phyloP scores from a whole-genome alignment of 2,329 filamentous ascomycete genomes.

The Samsoniella hepiali region DNA sequence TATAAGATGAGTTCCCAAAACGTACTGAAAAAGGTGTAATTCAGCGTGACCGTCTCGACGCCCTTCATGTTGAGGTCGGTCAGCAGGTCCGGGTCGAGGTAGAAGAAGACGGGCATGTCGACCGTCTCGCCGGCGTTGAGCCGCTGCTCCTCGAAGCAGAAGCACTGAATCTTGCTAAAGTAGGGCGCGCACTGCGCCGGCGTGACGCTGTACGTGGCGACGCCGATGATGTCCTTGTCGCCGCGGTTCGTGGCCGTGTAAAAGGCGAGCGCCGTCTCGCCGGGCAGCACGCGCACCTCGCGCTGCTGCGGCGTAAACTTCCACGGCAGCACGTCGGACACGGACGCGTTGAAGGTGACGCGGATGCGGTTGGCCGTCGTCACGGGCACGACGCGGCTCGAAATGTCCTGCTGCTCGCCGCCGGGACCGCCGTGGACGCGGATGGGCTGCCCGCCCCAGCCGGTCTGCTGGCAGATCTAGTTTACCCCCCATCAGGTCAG shows the following conservation, averaged over 20 bases:
- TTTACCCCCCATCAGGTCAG: background rate
- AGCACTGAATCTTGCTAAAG: conserved; percentile 99
- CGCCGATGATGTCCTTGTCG: conserved; percentile 90
- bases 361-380: conserved; percentile 79
- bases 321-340: conserved; percentile 94
- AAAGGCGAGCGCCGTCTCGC: conserved; percentile 94
- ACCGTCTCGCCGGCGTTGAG: conserved; percentile 94
- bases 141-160: conserved; percentile 97
- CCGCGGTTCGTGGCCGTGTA: conserved; percentile 95
- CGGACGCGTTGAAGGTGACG: conserved; percentile 93
- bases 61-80: conserved; percentile 90
- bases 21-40: conserved; percentile 98
- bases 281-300: conserved; percentile 90
- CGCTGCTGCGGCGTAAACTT: conserved; percentile 96
- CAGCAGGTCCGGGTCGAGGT: conserved; percentile 92
- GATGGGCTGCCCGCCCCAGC: conserved; percentile 91
- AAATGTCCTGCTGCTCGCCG: conserved; percentile 57
- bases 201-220: conserved; percentile 96
- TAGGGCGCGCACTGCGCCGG: conserved; percentile 94
- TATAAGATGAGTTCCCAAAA: conserved; percentile 24
- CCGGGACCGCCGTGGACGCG: conserved; percentile 64
- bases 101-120: conserved; percentile 99
- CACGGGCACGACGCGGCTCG: conserved; percentile 76
- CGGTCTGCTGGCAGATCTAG: conserved; percentile 78
- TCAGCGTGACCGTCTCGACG: conserved; percentile 91